Evolutionary conservation across 345 rosid genomes (phyloP), one percentile per base, ranked within the genome.

Genomic region (Ceriops decandra): DNA sequence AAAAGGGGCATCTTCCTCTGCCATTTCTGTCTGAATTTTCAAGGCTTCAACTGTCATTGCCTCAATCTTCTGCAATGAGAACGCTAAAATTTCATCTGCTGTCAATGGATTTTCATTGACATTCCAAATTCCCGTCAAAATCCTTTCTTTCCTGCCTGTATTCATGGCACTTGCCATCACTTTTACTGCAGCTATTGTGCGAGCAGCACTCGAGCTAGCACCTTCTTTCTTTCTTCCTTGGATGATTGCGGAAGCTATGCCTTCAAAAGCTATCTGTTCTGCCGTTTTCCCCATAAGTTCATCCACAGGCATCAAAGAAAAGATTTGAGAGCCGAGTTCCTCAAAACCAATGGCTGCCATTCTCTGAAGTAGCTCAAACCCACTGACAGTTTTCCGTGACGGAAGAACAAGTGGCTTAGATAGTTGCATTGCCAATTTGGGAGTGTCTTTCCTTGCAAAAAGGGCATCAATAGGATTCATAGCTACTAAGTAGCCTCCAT

Each of bases 251-350:
- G 96, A 91, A 20, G 98, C 98, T 58, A 93, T 85, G 33, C 98
- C 98, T 77, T 93, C 98, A 21, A 93, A 93, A 63, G 98, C 98
- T 62, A 93, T 84, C 80, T 91, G 98, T 47, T 93, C 97, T 2
- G 97, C 98, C 11, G 98, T 89, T 77, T 93, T 93, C 20, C 96
- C 98, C 35, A 81, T 77, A 27, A 93, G 82, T 70, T 93, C 98
- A 24, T 93, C 98, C 53, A 87, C 71, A 0, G 93, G 88, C 97
- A 93, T 86, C 33, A 79, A 59, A 0, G 86, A 82, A 60, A 74
- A 52, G 68, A 93, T 82, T 73, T 80, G 84, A 6, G 89, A 82
- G 69, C 87, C 72, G 61, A 93, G 77, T 47, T 88, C 95, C 24
- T 89, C 89, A 10, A 79, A 52, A 32, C 95, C 91, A 19, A 58